Evolutionary conservation across 495 filamentous ascomycete genomes (phyloP).

Genomic region (Evansstolkia leycettana): DNA sequence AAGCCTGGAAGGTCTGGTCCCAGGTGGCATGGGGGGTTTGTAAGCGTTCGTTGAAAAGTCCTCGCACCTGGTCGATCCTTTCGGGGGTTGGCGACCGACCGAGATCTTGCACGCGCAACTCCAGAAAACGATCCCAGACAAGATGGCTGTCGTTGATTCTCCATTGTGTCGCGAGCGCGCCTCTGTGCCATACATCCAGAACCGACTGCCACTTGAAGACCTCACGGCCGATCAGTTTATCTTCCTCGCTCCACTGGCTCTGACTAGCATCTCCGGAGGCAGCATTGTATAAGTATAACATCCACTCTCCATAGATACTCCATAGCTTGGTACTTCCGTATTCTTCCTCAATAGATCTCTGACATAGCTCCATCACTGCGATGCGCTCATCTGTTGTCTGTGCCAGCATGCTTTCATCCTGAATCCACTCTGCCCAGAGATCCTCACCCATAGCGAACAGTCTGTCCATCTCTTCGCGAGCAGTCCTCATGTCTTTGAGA

Average conservation of each 20-base stretch:
- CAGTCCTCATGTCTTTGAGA: conserved; percentile 47
- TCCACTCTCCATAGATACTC: conserved; percentile 78
- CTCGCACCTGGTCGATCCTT: conserved; percentile 50
- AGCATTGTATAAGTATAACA: conserved; percentile 57
- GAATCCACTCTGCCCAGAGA: conserved; percentile 52
- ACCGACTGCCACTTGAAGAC: conserved; percentile 69
- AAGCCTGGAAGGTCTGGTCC: conserved; percentile 72
- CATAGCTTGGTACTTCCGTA: conserved; percentile 75
- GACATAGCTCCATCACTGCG: conserved; percentile 72
- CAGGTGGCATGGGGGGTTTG: conserved; percentile 71
- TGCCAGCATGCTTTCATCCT: conserved; percentile 51
- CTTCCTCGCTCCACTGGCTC: conserved; percentile 62
- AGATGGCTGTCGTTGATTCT: conserved; percentile 74
- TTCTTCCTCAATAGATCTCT: conserved; percentile 70
- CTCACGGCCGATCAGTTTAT: conserved; percentile 59
- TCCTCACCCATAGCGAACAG: conserved; percentile 56
- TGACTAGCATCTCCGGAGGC: conserved; percentile 45
- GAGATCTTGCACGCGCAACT: conserved; percentile 49
- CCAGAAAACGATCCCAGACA: conserved; percentile 75
- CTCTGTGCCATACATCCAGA: conserved; percentile 68
- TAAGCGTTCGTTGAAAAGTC: conserved; percentile 62
- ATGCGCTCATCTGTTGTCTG: conserved; percentile 50
- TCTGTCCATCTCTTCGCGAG: conserved; percentile 52
- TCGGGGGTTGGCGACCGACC: conserved; percentile 41
- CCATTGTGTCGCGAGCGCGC: conserved; percentile 64